phyloP scores from a whole-genome alignment of 106 monocot genomes.

The Allium fistulosum region DNA sequence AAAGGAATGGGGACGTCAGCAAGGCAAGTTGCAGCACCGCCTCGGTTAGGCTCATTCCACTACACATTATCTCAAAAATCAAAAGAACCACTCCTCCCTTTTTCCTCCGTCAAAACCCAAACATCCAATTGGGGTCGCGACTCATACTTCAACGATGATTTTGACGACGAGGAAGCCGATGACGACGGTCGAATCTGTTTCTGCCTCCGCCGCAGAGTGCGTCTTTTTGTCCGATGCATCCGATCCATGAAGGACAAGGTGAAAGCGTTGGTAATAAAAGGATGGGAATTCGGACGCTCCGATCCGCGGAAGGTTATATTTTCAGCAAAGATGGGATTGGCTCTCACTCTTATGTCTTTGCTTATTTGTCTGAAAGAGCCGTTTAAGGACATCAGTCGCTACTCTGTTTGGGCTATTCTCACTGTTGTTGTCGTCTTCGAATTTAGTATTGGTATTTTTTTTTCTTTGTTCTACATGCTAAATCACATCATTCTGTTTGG shows the following conservation, averaged over 20 bases:
- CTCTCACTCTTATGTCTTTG: constrained; percentile 53
- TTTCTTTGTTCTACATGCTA: neutral
- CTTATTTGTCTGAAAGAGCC: constrained; percentile 67
- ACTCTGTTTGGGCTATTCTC: constrained; percentile 88
- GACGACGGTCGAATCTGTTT: constrained; percentile 10
- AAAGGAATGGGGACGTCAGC: too few species aligned
- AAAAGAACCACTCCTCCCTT: neutral
- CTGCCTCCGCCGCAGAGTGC: constrained; percentile 10
- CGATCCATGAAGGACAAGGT: constrained; percentile 1
- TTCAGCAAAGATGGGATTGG: constrained; percentile 66
- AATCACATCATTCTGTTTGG: too few species aligned
- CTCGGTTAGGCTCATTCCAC: constrained; percentile 42
- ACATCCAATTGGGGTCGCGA: constrained; percentile 3
- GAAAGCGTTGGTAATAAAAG: constrained; percentile 1
- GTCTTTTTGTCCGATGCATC: neutral
- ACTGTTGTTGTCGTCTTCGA: constrained; percentile 96
- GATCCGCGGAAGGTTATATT: constrained; percentile 68
- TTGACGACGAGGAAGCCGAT: neutral
- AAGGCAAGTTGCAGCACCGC: neutral
- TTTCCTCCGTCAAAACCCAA: constrained; percentile 13
- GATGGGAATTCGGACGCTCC: constrained; percentile 63
- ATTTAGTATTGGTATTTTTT: constrained; percentile 74
- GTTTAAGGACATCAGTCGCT: constrained; percentile 25
- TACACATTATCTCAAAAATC: constrained; percentile 18
- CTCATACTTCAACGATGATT: neutral